These are phyloP conservation scores for Fusarium heterosporum DNA, from an alignment of 2,329 filamentous ascomycete genomes.

Conservation along the genomic window DNA sequence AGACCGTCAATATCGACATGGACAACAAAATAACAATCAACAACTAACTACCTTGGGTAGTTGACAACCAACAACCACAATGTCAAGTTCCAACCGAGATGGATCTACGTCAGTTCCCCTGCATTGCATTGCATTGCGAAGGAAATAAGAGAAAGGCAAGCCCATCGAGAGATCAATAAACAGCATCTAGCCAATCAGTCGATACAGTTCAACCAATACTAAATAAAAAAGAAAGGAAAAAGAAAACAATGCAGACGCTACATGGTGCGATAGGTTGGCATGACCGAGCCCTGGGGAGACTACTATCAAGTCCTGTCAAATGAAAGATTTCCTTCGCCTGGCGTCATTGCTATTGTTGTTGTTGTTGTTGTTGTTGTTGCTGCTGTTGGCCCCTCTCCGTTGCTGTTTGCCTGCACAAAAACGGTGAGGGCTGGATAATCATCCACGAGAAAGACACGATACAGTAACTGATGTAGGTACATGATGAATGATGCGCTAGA, in stretches of 20 bases:
- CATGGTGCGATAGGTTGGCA: neutral
- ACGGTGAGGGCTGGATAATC: slow-evolving; percentile 38
- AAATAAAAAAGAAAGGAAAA: neutral
- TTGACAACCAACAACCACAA: slow-evolving; percentile 3
- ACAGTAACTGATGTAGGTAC: neutral
- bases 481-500: neutral
- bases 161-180: neutral
- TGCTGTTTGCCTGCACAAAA: slow-evolving; percentile 41
- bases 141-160: neutral
- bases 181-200: too few relatives aligned
- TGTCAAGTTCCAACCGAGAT: slow-evolving; percentile 1
- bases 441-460: slow-evolving; percentile 6
- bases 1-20: neutral
- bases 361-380: slow-evolving; percentile 29
- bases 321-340: neutral
- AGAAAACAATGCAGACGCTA: neutral
- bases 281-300: neutral
- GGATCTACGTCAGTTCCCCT: neutral
- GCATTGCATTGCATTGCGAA: too few relatives aligned
- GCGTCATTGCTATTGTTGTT: neutral
- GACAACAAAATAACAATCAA: neutral
- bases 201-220: neutral
- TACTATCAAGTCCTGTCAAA: slow-evolving; percentile 13
- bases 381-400: slow-evolving; percentile 19
- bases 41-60: neutral